phyloP scores from a whole-genome alignment of 108 stramenopile genomes.

The Nitzschia sp. region DNA sequence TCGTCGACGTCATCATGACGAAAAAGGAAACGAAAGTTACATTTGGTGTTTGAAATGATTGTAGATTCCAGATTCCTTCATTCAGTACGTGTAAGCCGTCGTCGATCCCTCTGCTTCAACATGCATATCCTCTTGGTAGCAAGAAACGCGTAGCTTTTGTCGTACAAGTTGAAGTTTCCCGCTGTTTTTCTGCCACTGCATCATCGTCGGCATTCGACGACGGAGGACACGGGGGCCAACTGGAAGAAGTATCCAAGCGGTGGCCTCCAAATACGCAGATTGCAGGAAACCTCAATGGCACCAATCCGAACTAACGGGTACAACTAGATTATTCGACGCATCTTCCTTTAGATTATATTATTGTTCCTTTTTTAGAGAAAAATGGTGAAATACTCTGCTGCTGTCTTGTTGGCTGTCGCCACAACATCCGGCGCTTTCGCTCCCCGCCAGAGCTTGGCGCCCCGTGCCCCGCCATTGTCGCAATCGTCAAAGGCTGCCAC shows the following conservation, averaged over 20 bases:
- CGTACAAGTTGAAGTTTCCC: conserved; percentile 12
- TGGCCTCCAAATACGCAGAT: not conserved
- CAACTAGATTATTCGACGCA: not conserved
- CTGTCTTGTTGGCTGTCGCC: not conserved
- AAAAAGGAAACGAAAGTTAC: not conserved
- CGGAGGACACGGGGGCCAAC: no score
- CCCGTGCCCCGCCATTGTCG: not conserved
- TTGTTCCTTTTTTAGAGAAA: not conserved
- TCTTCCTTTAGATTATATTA: not conserved
- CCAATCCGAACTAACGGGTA: not conserved
- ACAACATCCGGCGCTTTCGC: conserved; percentile 4
- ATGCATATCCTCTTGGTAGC: conserved; percentile 11
- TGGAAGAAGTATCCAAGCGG: not conserved
- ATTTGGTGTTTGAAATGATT: not conserved
- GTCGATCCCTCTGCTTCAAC: not conserved
- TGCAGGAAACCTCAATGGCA: not conserved
- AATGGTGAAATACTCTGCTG: not conserved
- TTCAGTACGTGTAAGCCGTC: not conserved
- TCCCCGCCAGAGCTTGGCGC: conserved; percentile 15
- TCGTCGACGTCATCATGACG: not conserved
- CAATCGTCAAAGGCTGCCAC: conserved; percentile 18
- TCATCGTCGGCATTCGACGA: no score
- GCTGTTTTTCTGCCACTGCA: not conserved
- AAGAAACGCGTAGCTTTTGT: not conserved
- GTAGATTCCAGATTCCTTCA: not conserved